Evolutionary conservation across 2,329 filamentous ascomycete genomes (phyloP), one percentile per base, ranked within the genome.

Genomic region (Claviceps maximensis): DNA sequence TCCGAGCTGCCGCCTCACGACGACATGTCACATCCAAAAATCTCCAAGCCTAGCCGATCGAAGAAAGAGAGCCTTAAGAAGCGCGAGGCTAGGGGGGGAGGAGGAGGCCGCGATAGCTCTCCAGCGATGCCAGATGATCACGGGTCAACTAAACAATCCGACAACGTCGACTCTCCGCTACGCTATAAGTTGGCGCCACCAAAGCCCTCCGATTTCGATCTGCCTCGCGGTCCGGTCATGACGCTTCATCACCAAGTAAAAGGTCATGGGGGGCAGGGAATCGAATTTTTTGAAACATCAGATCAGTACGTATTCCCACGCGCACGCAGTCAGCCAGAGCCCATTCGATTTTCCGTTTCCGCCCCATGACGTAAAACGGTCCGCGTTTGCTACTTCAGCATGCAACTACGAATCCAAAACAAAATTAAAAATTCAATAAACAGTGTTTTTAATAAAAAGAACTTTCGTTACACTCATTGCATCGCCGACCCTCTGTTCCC

Each of bases 401-500:
- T 29, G 27, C 4, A 29, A 29, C 8, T 8, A 8, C 27, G 8
- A 29, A 29, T 29, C 8, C 27, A n/a, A n/a, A n/a, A n/a, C n/a
- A n/a, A 29, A 29, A 29, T 8, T 29, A 21, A 41, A 41, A 27
- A 45, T n/a, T n/a, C n/a, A 80, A 50, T 29, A 33, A 21, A 27
- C 42, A 80, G 78, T 62, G 78, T 81, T 17, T 78, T 73, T 54
- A 84, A 84, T 58, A 83, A 83, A 60, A 83, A 81, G 61, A 80
- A 84, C 53, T 97, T 91, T 66, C 86, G 89, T 55, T 97, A 97
- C 66, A 86, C 84, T 33, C 87, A 90, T 61, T 94, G 88, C 65
- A 90, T 96, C 58, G 89, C 89, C 59, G 90, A 96, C 59, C 89
- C 89, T 1, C 76, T 79, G 21, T 95, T 96, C 63, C 84, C 88